Evolutionary conservation across 2,329 filamentous ascomycete genomes (phyloP), one percentile per base, ranked within the genome.

Genomic region (Stachybotrys elegans): DNA sequence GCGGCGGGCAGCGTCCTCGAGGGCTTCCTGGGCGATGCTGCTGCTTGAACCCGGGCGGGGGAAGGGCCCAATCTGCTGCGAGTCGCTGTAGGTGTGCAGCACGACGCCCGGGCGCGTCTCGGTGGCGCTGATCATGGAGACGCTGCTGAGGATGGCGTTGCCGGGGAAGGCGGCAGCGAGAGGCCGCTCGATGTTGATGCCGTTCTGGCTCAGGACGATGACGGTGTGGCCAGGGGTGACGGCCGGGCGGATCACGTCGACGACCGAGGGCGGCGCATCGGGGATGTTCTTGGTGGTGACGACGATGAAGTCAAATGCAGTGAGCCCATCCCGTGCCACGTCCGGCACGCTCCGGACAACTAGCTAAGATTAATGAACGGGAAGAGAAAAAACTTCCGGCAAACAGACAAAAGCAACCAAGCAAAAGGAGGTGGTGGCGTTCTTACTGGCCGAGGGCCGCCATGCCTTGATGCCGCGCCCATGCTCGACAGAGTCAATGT

Each of bases 151-250:
- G 6, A 81, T 53, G 1, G 70, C 57, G 47, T 78, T 81, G 4
- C 55, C 46, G 0, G 78, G 77, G 52, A 80, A 81, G 1, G 61
- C 57, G 1, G 54, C 44, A 16, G 75, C 54, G 17, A 83, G 54
- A 0, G 78, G 76, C 34, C 67, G 70, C 49, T 83, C 77, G 48
- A 83, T 83, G 51, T 82, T 79, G 16, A 83, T 60, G 1, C 80
- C 80, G 52, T 84, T 84, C 48, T 84, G 80, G 5, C 79, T 62
- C 6, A 84, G 67, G 0, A 82, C 65, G 36, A 84, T 73, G 22
- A 67, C 67, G 0, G 78, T 81, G 20, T 70, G 61, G 2, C 65
- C 67, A 1, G 69, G 66, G 0, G 72, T 75, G 1, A 83, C 61
- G 2, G 76, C 77, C 0, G 76, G 73, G 1, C 57, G 53, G 21